Conservation (phyloP, 139 green algal species). For the Dunaliella sp. region DNA sequence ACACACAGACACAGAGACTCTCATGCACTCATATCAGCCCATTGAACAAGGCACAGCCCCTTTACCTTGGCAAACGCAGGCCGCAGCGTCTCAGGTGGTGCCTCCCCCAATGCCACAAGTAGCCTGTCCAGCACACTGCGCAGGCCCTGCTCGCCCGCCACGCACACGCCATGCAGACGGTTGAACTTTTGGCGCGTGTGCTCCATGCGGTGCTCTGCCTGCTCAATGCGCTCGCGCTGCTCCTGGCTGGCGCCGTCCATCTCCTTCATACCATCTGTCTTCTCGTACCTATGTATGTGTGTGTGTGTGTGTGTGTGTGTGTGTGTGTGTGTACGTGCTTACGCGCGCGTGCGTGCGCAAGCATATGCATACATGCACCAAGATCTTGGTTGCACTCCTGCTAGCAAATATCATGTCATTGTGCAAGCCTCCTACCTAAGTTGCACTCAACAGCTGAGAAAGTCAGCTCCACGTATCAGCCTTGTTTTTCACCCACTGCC, state of each 20-base stretch:
- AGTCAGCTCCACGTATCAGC: no score
- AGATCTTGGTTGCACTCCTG: no score
- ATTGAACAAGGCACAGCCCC: no score
- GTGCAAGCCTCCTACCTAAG: no score
- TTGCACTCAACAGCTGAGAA: no score
- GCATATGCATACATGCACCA: neutral
- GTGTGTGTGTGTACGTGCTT: neutral
- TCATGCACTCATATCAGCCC: neutral
- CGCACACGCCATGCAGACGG: slow-evolving; percentile 63
- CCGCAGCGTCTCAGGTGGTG: neutral
- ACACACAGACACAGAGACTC: neutral
- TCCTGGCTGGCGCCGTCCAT: slow-evolving; percentile 27
- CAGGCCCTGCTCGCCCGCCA: slow-evolving; percentile 67
- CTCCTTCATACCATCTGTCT: slow-evolving; percentile 33
- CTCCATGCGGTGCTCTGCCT: slow-evolving; percentile 53
- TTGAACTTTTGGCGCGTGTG: slow-evolving; percentile 52
- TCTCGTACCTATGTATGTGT: slow-evolving; percentile 53
- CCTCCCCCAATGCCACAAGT: slow-evolving; percentile 43
- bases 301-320: neutral
- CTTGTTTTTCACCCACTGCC: no score
- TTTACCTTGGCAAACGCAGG: neutral
- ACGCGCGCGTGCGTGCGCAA: no score
- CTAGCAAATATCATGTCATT: no score
- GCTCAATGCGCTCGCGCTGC: slow-evolving; percentile 29
- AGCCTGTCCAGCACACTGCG: slow-evolving; percentile 50